Percentiles rank a stretch among this genome's conserved stretches.
Conservation (phyloP, 2,329 filamentous ascomycete species). For the Gliomastix tumulicola region DNA sequence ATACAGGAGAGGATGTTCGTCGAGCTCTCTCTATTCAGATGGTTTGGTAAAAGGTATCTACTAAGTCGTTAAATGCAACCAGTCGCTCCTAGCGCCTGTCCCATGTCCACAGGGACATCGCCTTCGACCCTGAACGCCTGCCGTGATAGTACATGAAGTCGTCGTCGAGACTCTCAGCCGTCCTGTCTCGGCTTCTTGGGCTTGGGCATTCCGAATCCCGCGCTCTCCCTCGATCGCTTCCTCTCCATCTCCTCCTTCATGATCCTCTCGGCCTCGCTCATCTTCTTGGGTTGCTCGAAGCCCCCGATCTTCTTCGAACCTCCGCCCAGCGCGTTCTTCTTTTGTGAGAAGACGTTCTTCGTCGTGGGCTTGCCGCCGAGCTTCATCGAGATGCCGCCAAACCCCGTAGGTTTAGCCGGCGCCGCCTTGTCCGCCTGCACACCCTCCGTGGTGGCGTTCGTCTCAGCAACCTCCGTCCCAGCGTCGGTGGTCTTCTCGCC, state of each 20-base stretch:
- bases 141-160: too few relatives aligned
- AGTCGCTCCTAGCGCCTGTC: too few relatives aligned
- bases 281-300: slow-evolving; percentile 65
- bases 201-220: slow-evolving; percentile 36
- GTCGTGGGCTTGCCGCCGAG: slow-evolving; percentile 55
- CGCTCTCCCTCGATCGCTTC: slow-evolving; percentile 50
- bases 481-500: slow-evolving; percentile 5
- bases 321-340: slow-evolving; percentile 61
- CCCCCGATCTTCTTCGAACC: slow-evolving; percentile 54
- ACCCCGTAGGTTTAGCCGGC: slow-evolving; percentile 21
- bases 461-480: slow-evolving; percentile 4
- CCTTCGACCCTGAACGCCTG: too few relatives aligned
- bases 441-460: background rate
- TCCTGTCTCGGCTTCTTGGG: slow-evolving; percentile 44
- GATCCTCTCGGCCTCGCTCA: slow-evolving; percentile 81
- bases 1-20: too few relatives aligned
- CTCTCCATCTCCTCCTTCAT: slow-evolving; percentile 80
- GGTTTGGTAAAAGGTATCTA: too few relatives aligned
- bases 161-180: too few relatives aligned
- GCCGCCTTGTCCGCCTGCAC: slow-evolving; percentile 6
- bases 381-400: slow-evolving; percentile 54
- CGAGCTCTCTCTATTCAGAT: too few relatives aligned
- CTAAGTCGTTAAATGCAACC: too few relatives aligned
- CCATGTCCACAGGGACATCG: too few relatives aligned
- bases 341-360: slow-evolving; percentile 69